Evolutionary conservation across 371 early-diverging fungal species (phyloP).

Genomic region (Apophysomyces elegans): DNA sequence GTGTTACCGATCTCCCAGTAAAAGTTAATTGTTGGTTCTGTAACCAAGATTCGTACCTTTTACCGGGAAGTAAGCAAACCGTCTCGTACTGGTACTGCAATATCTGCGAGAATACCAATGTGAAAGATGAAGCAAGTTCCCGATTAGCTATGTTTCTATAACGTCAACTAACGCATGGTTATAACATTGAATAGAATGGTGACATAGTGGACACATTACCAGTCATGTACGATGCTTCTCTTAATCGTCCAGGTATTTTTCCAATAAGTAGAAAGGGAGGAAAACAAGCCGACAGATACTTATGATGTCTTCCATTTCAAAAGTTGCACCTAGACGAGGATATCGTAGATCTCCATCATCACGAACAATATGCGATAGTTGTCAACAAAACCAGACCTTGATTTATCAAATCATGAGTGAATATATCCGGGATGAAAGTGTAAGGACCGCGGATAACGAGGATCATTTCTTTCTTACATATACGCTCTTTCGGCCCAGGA

Average conservation of each 20-base stretch:
- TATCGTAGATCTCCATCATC: constrained; percentile 7
- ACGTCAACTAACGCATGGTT: not conserved
- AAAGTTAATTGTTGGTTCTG: constrained; percentile 42
- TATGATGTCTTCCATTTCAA: too few species aligned
- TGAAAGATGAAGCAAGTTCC: constrained; percentile 23
- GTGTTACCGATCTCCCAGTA: constrained; percentile 26
- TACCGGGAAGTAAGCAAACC: constrained; percentile 25
- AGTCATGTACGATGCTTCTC: constrained; percentile 15
- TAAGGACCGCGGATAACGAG: not conserved
- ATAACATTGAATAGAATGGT: constrained; percentile 16
- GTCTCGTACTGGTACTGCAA: constrained; percentile 27
- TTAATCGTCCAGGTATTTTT: constrained; percentile 21
- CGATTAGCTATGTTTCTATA: not conserved
- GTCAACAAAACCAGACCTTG: constrained; percentile 20
- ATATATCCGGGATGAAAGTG: constrained; percentile 27
- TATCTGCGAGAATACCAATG: constrained; percentile 30
- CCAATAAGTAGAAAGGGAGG: too few species aligned
- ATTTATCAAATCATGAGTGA: constrained; percentile 33
- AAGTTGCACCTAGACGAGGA: constrained; percentile 5
- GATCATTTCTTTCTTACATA: not conserved
- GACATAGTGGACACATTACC: constrained; percentile 26
- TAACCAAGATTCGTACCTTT: constrained; percentile 30
- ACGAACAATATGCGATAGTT: constrained; percentile 21
- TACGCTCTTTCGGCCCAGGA: constrained; percentile 12
- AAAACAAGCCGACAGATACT: too few species aligned